These are phyloP conservation scores for Castanea crenata DNA, from an alignment of 306 rosid species.

Conservation along the genomic window DNA sequence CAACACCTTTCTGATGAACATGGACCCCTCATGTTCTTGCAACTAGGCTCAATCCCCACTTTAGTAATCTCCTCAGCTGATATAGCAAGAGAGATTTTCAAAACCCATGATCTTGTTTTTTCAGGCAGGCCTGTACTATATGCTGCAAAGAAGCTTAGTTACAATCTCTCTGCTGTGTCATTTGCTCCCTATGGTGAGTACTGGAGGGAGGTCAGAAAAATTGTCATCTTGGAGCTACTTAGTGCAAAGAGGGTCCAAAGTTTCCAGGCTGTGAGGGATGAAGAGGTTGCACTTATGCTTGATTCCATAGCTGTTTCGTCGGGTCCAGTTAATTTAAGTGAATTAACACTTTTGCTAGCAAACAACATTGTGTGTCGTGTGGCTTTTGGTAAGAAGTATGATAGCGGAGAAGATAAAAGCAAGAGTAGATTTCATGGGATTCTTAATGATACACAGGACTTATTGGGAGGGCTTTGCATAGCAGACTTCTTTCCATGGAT, in stretches of 20 bases:
- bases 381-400: conserved; percentile 27
- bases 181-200: conserved; percentile 40
- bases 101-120: conserved; percentile 40
- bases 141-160: conserved; percentile 23
- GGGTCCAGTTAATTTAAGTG: conserved; percentile 22
- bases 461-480: conserved; percentile 17
- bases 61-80: conserved; percentile 47
- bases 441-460: conserved; percentile 9
- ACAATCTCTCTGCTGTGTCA: conserved; percentile 19
- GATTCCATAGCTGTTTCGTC: not conserved
- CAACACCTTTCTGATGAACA: conserved; percentile 26
- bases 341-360: not conserved
- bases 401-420: not conserved
- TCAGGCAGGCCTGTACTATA: conserved; percentile 36
- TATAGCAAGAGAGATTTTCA: conserved; percentile 42
- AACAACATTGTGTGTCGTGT: conserved; percentile 14
- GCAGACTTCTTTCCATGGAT: conserved; percentile 23
- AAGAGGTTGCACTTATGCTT: conserved; percentile 22
- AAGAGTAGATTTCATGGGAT: not conserved
- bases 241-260: conserved; percentile 15
- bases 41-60: conserved; percentile 38
- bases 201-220: conserved; percentile 33
- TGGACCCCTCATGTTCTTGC: conserved; percentile 53
- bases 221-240: conserved; percentile 25
- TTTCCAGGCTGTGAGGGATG: conserved; percentile 19